Base-by-base conservation (phyloP, 352 stramenopile species). In the Globisporangium uncinulatum region DNA sequence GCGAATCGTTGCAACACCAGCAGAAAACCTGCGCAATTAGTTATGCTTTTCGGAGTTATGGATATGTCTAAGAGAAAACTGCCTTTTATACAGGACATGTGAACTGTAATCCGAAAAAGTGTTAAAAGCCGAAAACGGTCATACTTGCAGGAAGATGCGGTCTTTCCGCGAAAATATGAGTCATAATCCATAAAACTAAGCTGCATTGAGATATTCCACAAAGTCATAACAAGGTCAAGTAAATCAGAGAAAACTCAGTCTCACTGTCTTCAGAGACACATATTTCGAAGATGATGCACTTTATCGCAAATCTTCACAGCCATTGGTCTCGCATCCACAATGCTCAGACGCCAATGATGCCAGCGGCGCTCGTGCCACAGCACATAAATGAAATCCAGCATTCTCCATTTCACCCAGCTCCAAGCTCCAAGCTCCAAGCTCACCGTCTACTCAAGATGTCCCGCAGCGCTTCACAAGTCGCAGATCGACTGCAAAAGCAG, bases 81-180 rank as follows among this genome's bases (percentile, higher is more conserved):
- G 39, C 39, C n/a, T 44, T 44, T 19, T 44, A 44, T 44, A 45
- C 41, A 45, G 41, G 41, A 45, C 14, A 45, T 45, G 41, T 45
- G 4, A 14, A 45, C 14, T 14, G 17, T 20, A 20, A 45, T 21
- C 41, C 41, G 41, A 45, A 21, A 45, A 45, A 45, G 41, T 17
- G 41, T 45, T 14, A 45, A 45, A 45, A 17, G 41, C 41, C 14
- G 41, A 45, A 45, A 45, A 45, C 7, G 41, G 6, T n/a, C 41
- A 45, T 45, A 45, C 41, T 45, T 45, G 10, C 4, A 45, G 9
- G 20, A 45, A 45, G 41, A 20, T 21, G 15, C 13, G 13, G 41
- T 21, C 41, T 45, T 45, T 45, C 20, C 1, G 41, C 8, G 41
- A 45, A 21, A 45, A 45, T 3, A 45, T 45, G 14, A 45, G 41